Percentiles rank a stretch among this genome's conserved stretches.
Evolutionary conservation across 805 yeast species (phyloP).

Genomic region (Spencermartinsiella europaea): DNA sequence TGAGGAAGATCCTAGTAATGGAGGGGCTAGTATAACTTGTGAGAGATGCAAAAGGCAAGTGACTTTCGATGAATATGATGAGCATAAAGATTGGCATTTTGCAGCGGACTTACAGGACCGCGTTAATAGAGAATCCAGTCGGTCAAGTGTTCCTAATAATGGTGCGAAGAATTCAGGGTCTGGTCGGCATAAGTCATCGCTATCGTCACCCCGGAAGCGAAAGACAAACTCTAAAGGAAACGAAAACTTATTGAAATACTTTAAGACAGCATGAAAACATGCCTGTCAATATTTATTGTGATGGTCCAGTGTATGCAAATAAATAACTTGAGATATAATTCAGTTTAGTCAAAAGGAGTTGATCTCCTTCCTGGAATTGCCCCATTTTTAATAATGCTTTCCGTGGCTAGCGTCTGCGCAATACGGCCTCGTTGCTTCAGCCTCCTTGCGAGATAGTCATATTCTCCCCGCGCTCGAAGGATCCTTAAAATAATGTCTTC

Average conservation of each 20-base stretch:
- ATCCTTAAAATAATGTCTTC: slow-evolving; percentile 73
- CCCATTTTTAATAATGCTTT: slow-evolving; percentile 31
- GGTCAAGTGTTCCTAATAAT: too few relatives aligned
- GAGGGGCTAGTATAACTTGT: slow-evolving; percentile 21
- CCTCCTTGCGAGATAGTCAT: slow-evolving; percentile 52
- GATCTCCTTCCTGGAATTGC: slow-evolving; percentile 8
- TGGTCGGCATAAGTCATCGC: background rate
- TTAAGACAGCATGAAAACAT: background rate
- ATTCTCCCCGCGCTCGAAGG: slow-evolving; percentile 59
- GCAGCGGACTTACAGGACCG: slow-evolving; percentile 29
- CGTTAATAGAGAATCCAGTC: background rate
- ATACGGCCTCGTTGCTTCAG: slow-evolving; percentile 57
- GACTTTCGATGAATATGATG: slow-evolving; percentile 18
- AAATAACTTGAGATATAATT: too few relatives aligned
- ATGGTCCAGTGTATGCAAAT: background rate
- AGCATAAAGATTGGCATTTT: slow-evolving; percentile 39
- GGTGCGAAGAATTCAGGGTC: background rate
- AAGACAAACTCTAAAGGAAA: background rate
- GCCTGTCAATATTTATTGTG: too few relatives aligned
- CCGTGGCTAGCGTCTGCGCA: slow-evolving; percentile 52
- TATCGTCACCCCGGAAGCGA: background rate
- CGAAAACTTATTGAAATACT: background rate
- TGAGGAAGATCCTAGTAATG: slow-evolving; percentile 1
- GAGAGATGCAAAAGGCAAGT: slow-evolving; percentile 26
- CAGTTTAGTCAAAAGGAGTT: background rate